A percentile compares a stretch with the other conserved stretches of the same genome.
Evolutionary conservation across 1,284 basidiomycete species (phyloP).

Genomic region (Boletus chippewaensis): DNA sequence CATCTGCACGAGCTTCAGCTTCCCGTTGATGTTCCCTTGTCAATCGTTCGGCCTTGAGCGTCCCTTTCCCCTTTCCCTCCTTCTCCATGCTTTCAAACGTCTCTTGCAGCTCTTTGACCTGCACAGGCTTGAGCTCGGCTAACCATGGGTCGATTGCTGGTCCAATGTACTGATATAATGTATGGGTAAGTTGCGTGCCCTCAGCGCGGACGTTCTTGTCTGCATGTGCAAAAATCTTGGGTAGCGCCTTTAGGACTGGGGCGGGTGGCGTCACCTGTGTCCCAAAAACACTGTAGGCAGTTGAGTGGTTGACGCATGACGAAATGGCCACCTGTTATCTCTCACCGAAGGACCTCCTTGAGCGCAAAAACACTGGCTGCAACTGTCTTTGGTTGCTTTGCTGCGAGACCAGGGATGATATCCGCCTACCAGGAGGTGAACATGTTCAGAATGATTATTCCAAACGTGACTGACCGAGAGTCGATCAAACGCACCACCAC

Average conservation of each 20-base stretch:
- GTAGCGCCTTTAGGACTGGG: conserved; percentile 78
- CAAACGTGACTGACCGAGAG: conserved; percentile 17
- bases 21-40: conserved; percentile 80
- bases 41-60: conserved; percentile 69
- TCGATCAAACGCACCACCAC: conserved; percentile 68
- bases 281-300: conserved; percentile 66
- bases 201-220: conserved; percentile 97
- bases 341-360: conserved; percentile 65
- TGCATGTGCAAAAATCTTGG: conserved; percentile 91
- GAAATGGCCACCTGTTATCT: conserved; percentile 1
- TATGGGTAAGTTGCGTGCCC: conserved; percentile 71
- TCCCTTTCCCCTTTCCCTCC: conserved; percentile 77
- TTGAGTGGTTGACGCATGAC: conserved; percentile 1
- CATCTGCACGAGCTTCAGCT: conserved; percentile 48
- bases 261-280: conserved; percentile 70
- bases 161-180: conserved; percentile 87
- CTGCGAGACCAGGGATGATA: conserved; percentile 76
- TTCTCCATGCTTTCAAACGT: conserved; percentile 82
- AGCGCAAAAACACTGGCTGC: conserved; percentile 75
- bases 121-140: conserved; percentile 95
- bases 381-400: conserved; percentile 95
- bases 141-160: conserved; percentile 83
- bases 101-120: conserved; percentile 93
- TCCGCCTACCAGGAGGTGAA: conserved; percentile 53
- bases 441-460: conserved; percentile 20